These are phyloP conservation scores for Leccinellum luteum DNA, from an alignment of 768 basidiomycete genomes.

Conservation along the genomic window DNA sequence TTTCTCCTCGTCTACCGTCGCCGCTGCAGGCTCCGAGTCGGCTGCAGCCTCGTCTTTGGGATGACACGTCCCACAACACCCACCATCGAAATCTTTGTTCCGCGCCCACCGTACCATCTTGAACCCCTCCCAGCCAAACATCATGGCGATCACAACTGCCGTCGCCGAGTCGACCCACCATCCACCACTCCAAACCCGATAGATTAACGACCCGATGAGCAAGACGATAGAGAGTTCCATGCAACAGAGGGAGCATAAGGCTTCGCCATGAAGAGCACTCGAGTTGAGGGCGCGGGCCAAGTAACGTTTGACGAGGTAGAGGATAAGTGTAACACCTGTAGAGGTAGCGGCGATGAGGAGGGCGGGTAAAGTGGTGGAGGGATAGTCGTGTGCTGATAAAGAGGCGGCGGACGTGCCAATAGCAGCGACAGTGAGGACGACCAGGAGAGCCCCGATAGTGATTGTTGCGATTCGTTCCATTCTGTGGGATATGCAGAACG, in stretches of 20 bases:
- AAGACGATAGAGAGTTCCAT: conserved; percentile 43
- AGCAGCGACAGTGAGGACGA: conserved; percentile 38
- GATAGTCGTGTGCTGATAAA: conserved; percentile 36
- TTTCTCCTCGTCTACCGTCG: conserved; percentile 1
- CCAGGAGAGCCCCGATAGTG: conserved; percentile 37
- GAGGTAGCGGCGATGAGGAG: conserved; percentile 44
- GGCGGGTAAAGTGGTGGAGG: conserved; percentile 38
- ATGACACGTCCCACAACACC: conserved; percentile 32
- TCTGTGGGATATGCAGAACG: conserved; percentile 16
- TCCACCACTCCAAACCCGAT: conserved; percentile 40
- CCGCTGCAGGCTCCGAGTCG: rapidly evolving
- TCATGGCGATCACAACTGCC: conserved; percentile 36
- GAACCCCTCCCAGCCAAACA: conserved; percentile 45
- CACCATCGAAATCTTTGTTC: conserved; percentile 34
- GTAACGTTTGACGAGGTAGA: conserved; percentile 46
- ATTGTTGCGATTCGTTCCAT: conserved; percentile 37
- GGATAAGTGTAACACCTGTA: conserved; percentile 37
- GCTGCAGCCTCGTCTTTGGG: not conserved
- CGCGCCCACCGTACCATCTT: conserved; percentile 43
- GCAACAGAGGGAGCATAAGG: conserved; percentile 43
- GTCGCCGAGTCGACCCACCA: conserved; percentile 51
- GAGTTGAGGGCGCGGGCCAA: conserved; percentile 45
- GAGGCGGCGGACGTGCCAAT: conserved; percentile 34
- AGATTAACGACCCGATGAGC: conserved; percentile 41
- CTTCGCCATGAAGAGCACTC: conserved; percentile 43